A percentile compares a stretch with the other conserved stretches of the same genome.
Evolutionary conservation across 805 yeast species (phyloP).

Genomic region (Crinitomyces ghanaensis): DNA sequence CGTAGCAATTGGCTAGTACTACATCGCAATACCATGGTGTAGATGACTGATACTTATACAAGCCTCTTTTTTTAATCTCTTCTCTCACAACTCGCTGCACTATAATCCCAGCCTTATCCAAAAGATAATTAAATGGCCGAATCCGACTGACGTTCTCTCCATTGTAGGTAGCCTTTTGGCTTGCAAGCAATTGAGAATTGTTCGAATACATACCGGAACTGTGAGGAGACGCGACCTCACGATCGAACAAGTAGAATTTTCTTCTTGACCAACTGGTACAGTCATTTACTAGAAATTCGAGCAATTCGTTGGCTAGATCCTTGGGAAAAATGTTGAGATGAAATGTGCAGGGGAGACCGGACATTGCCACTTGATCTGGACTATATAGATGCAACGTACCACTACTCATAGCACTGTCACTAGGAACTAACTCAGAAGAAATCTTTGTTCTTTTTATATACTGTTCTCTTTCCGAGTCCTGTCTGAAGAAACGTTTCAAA

Average conservation of each 20-base stretch:
- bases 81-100: constrained; percentile 33
- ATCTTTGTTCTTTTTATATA: neutral
- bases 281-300: constrained; percentile 34
- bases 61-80: constrained; percentile 25
- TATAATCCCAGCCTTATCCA: constrained; percentile 31
- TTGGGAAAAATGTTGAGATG: constrained; percentile 42
- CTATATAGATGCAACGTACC: constrained; percentile 32
- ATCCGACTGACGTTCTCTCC: constrained; percentile 29
- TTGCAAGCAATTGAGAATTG: constrained; percentile 13
- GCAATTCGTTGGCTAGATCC: constrained; percentile 35
- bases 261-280: constrained; percentile 30
- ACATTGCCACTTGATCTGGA: constrained; percentile 40
- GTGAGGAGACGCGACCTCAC: constrained; percentile 50
- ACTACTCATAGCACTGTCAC: neutral
- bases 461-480: neutral
- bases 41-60: constrained; percentile 30
- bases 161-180: constrained; percentile 23
- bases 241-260: constrained; percentile 52
- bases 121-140: constrained; percentile 29
- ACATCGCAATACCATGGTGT: constrained; percentile 42
- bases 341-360: constrained; percentile 40
- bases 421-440: neutral
- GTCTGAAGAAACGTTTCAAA: constrained; percentile 6
- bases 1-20: constrained; percentile 48
- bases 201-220: constrained; percentile 30